Evolutionary conservation across 352 stramenopile genomes (phyloP), one percentile per base, ranked within the genome.

Genomic region (Globisporangium carolinianum): DNA sequence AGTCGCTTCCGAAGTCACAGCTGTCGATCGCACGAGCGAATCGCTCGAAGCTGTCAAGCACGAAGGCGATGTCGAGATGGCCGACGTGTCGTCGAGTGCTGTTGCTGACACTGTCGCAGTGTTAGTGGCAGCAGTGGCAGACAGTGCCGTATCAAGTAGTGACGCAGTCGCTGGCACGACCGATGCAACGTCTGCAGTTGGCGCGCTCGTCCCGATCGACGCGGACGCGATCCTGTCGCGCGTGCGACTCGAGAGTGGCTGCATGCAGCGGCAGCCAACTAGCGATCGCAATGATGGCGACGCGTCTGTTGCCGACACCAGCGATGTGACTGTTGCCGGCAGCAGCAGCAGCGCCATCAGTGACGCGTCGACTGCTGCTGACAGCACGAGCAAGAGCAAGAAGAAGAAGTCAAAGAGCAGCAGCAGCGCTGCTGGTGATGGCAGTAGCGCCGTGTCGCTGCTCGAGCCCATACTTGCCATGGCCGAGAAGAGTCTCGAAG

Each of bases 241-340:
- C 24, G 66, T 94, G 32, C 71, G 79, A 35, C 70, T 85, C 36
- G 83, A 94, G 63, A 87, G 79, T 51, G 81, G 81, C 6, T 91
- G 81, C 60, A 72, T 79, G 62, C 72, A 80, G 41, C 45, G 45
- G 14, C 83, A 80, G 43, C 65, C 63, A 6, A 53, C 52, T n/a
- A 68, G 51, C 38, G 49, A 64, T 32, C 24, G 24, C 24, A 32
- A 32, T 32, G 24, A 32, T 32, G 24, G 24, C 24, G 24, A 32
- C 24, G 24, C 24, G 24, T 32, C 24, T 32, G 24, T 32, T 32
- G 24, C 24, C 12, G 69, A 72, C 1, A 42, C 76, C 12, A 54
- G 61, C 7, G 66, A 59, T 36, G 47, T 47, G 18, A 32, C 46
- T 36, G 24, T 32, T 18, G 18, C 35, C 38, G 11, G 5, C 39